Base-by-base conservation (phyloP, 106 monocot genomes). In the Triglochin maritima region DNA sequence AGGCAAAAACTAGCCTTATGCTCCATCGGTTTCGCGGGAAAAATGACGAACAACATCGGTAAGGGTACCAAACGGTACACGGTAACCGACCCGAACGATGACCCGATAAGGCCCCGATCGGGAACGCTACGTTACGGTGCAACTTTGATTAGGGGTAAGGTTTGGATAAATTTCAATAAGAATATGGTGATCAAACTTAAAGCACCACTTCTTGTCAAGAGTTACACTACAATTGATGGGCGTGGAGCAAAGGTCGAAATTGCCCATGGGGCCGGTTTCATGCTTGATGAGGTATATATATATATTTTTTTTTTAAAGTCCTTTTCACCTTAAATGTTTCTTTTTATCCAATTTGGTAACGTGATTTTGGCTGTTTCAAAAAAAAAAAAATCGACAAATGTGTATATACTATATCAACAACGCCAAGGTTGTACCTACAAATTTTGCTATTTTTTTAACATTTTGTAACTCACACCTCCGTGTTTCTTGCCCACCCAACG, bases 11-110 rank as follows among this genome's bases (percentile, higher is more conserved):
- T 92, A 2, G 85, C 88, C 46, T 16, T 64, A 8, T 92, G 92
- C 63, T 85, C 92, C 0, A 70, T 81, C 4, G 92, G 92, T 3
- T 92, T 88, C 59, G 77, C 79, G n/a, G 92, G 92, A 0, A 92
- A 92, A 71, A 92, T 92, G 92, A 60, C 44, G 46, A 46, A 46
- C 46, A 92, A 92, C 60, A 42, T 69, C 3, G 88, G 88, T 6
- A 13, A 55, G 0, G 83, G 76, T 9, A 12, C 83, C 51, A 71
- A n/a, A 4, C n/a, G 4, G 15, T 92, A 92, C 73, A 62, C 63
- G 11, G 92, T 92, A 7, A 88, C 83, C 4, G 77, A 92, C 72
- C 70, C 80, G 6, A 45, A 79, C 48, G 92, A 92, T 60, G 75
- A 88, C 54, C 88, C 88, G 9, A 42, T 73, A 9, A 56, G 15